These are phyloP conservation scores for Quercus tomentella DNA, from an alignment of 331 rosid species.

Conservation along the genomic window DNA sequence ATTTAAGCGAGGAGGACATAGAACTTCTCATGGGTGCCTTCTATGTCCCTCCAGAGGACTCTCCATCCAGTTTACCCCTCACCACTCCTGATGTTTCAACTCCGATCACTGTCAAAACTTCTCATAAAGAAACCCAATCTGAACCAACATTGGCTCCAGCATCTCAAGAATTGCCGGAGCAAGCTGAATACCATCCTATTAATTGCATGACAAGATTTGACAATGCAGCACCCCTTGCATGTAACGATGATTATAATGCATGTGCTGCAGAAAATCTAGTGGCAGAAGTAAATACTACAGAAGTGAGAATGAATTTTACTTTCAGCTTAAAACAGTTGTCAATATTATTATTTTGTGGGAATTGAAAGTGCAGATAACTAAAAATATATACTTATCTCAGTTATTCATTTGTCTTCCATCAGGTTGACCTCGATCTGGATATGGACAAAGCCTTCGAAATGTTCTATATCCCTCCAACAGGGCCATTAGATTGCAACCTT, in stretches of 20 bases:
- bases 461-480: conserved; percentile 16
- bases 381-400: background rate
- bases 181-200: conserved; percentile 26
- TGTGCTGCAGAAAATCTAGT: conserved; percentile 25
- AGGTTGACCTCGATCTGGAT: conserved; percentile 22
- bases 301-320: conserved; percentile 36
- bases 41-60: conserved; percentile 17
- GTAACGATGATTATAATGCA: conserved; percentile 17
- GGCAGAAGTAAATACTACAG: conserved; percentile 7
- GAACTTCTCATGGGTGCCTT: conserved; percentile 16
- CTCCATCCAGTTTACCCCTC: too few species aligned
- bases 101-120: conserved; percentile 30
- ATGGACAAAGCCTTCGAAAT: conserved; percentile 18
- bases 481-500: too few species aligned
- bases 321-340: conserved; percentile 1
- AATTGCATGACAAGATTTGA: conserved; percentile 37
- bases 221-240: conserved; percentile 11
- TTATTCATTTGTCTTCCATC: conserved; percentile 9
- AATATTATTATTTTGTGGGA: background rate
- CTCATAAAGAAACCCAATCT: conserved; percentile 23
- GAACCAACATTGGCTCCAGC: conserved; percentile 28
- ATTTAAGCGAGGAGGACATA: conserved; percentile 1
- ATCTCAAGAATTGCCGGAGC: conserved; percentile 41
- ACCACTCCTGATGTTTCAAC: conserved; percentile 29
- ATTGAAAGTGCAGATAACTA: background rate